phyloP scores from a whole-genome alignment of 73 alveolate species.

The Paramecium biaurelia region DNA sequence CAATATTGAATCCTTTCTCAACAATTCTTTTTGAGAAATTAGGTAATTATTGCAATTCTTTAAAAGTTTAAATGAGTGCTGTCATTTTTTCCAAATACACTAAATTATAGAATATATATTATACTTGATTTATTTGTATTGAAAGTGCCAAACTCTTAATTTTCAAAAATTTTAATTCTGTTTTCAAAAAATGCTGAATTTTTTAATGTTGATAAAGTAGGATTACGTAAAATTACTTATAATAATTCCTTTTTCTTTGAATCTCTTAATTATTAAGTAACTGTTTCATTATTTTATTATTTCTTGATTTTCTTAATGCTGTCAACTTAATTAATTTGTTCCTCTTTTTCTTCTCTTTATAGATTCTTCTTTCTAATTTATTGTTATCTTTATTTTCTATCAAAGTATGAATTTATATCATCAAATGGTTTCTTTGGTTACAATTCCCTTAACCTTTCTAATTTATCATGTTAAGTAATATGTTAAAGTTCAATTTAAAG shows the following conservation, averaged over 20 bases:
- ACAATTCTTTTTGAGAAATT: not conserved
- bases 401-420: not conserved
- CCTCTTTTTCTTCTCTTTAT: not conserved
- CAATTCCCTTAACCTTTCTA: not conserved
- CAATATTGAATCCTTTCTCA: not conserved
- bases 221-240: not conserved
- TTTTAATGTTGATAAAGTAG: not conserved
- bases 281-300: not conserved
- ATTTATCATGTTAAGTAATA: not conserved
- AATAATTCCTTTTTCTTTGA: slow-evolving; percentile 4
- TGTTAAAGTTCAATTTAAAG: not conserved
- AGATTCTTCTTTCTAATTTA: not conserved
- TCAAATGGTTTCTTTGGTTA: slow-evolving; percentile 46
- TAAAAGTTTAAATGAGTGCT: not conserved
- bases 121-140: not conserved
- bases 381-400: not conserved
- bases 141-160: slow-evolving; percentile 17
- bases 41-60: not conserved
- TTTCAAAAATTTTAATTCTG: not conserved
- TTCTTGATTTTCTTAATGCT: not conserved
- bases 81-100: slow-evolving; percentile 19
- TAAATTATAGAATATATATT: not conserved
- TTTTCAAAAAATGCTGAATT: not conserved
- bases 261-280: not conserved
- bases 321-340: not conserved